Conservation (phyloP, 148 eudicot species). For the Vaccinium vitisidaea region DNA sequence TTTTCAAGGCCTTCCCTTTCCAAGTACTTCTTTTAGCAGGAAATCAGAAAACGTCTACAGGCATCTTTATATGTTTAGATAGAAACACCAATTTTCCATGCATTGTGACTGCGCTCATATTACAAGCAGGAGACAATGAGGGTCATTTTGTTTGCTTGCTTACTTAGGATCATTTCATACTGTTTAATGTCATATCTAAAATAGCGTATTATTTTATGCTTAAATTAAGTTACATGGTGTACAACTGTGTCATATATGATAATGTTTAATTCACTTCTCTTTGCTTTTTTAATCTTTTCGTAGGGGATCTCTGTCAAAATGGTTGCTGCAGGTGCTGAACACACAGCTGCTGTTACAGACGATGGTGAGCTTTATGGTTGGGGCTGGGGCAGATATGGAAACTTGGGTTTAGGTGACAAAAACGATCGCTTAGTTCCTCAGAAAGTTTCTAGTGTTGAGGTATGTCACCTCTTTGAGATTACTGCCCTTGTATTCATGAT, state of each 20-base stretch:
- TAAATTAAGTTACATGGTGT: background rate
- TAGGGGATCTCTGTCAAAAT: slow-evolving; percentile 84
- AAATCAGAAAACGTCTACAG: background rate
- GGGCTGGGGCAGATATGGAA: slow-evolving; percentile 99
- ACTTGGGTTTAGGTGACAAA: slow-evolving; percentile 95
- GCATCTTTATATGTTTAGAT: background rate
- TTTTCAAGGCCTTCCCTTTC: background rate
- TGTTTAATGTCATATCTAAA: background rate
- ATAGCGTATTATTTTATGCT: background rate
- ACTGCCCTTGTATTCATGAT: background rate
- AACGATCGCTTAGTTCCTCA: slow-evolving; percentile 81
- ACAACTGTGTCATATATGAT: background rate
- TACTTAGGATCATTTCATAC: background rate
- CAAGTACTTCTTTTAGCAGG: background rate
- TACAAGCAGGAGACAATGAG: background rate
- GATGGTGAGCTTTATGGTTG: slow-evolving; percentile 91
- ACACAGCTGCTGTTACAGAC: slow-evolving; percentile 94
- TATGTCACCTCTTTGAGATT: slow-evolving; percentile 26
- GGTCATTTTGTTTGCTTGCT: background rate
- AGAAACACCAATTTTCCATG: background rate
- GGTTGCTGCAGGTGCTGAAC: slow-evolving; percentile 99
- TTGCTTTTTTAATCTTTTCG: slow-evolving; percentile 15
- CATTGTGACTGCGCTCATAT: background rate
- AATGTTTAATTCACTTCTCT: background rate
- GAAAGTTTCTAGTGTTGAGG: slow-evolving; percentile 64